Evolutionary conservation across 2,329 filamentous ascomycete genomes (phyloP), one percentile per base, ranked within the genome.

Genomic region (Corniculantispora saksenae): DNA sequence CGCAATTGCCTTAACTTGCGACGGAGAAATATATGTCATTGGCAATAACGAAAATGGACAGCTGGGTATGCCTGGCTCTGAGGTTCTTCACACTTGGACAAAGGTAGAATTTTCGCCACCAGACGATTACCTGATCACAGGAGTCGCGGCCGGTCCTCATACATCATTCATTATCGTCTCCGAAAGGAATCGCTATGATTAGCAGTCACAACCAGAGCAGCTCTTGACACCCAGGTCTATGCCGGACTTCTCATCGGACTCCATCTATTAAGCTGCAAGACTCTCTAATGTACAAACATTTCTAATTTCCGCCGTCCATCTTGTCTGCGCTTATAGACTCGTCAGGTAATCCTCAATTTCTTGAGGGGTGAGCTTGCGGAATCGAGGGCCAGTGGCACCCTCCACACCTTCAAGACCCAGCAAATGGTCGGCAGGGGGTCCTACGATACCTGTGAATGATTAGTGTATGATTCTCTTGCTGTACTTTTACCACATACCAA

Each of bases 301-400:
- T n/a, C 43, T 66, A 51, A 23, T 51, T n/a, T 43, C 38, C 35
- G 21, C 54, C 35, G n/a, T 43, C 40, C 58, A 48, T 56, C 57
- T 51, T 27, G 32, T 61, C 47, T 66, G 67, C 66, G 64, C 76
- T 89, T 86, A 98, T 86, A 99, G 88, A 86, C 97, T 98, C 79
- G 95, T 98, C 80, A 99, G 83, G 83, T 99, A 99, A 80, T 99
- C 95, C 84, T 99, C 95, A 76, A 99, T 98, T 83, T 99, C 95
- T 82, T 97, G 93, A 75, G 97, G 93, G 74, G 88, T 97, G 80
- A 99, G 83, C 86, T 97, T 97, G 80, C 93, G 87, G 87, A 97
- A 97, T 69, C 93, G 87, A 66, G 93, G 93, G 53, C 93, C 93
- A 71, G 89, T 86, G 23, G 92, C 91, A 68, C 91, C 92, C 74